Evolutionary conservation across 352 stramenopile genomes (phyloP).

Genomic region (Phytophthora ohioensis): DNA sequence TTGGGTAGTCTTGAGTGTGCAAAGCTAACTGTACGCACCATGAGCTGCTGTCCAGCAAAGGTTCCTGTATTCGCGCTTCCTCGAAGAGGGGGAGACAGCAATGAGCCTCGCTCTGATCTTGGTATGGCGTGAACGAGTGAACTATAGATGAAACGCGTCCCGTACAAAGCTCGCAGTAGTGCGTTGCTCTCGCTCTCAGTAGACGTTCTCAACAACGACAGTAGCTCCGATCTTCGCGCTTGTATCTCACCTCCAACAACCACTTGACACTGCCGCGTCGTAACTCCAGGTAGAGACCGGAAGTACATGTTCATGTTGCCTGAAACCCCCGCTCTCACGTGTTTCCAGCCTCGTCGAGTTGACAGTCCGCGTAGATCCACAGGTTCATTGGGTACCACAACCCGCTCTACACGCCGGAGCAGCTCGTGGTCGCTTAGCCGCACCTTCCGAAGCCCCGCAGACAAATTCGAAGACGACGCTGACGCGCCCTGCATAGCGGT

Average conservation of each 20-base stretch:
- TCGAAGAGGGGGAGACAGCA: conserved; percentile 1
- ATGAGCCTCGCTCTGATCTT: conserved; percentile 7
- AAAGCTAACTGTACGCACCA: conserved; percentile 45
- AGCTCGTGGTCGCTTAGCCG: too few relatives aligned
- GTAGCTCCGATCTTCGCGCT: conserved; percentile 16
- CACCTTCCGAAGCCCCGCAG: too few relatives aligned
- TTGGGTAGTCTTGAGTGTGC: conserved; percentile 22
- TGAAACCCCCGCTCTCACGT: too few relatives aligned
- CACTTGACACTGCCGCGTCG: conserved; percentile 26
- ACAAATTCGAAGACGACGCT: conserved; percentile 22
- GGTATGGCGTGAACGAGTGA: conserved; percentile 37
- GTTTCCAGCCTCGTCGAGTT: too few relatives aligned
- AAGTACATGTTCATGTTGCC: conserved; percentile 25
- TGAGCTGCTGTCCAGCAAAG: conserved; percentile 24
- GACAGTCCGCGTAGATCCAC: too few relatives aligned
- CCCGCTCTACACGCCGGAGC: too few relatives aligned
- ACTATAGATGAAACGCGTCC: conserved; percentile 43
- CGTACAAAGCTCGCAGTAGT: conserved; percentile 30
- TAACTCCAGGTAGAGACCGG: neutral
- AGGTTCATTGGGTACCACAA: too few relatives aligned
- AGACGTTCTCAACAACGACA: conserved; percentile 30
- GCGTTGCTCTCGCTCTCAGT: conserved; percentile 44
- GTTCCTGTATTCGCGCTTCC: neutral
- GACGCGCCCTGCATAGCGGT: conserved; percentile 15
- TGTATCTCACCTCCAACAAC: conserved; percentile 27